These are phyloP conservation scores for Hibiscus tridactylites DNA, from an alignment of 345 rosid genomes.

Conservation along the genomic window DNA sequence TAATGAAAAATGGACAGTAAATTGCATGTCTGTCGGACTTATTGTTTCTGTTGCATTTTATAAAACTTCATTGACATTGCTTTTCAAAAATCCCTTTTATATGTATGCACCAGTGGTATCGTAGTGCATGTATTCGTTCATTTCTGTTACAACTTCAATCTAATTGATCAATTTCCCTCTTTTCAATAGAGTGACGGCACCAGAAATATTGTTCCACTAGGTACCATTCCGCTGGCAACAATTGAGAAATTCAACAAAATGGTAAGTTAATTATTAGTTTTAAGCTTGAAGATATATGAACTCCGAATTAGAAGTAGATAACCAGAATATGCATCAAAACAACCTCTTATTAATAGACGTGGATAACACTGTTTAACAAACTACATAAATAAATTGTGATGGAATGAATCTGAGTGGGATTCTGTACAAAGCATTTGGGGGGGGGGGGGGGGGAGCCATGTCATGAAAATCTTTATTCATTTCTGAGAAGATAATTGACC, in stretches of 20 bases:
- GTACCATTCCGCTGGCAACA: slow-evolving; percentile 73
- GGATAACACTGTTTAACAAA: neutral
- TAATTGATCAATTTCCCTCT: slow-evolving; percentile 12
- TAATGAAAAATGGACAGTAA: neutral
- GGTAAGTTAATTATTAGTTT: slow-evolving; percentile 34
- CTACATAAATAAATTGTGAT: neutral
- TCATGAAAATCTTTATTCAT: neutral
- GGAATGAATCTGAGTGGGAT: neutral
- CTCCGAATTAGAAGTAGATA: neutral
- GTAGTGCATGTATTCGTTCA: neutral
- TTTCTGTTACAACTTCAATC: neutral
- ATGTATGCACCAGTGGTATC: neutral
- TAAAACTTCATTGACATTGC: neutral
- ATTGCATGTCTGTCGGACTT: neutral
- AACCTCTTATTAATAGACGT: neutral
- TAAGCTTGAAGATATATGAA: neutral
- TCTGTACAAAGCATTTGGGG: neutral
- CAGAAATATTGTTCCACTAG: slow-evolving; percentile 59
- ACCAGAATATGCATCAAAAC: neutral
- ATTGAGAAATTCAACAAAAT: slow-evolving; percentile 90
- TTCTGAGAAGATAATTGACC: neutral
- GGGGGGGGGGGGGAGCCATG: neutral
- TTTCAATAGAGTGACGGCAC: slow-evolving; percentile 66
- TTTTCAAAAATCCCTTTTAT: neutral
- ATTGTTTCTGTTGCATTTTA: neutral